Evolutionary conservation across 768 basidiomycete genomes (phyloP).

Genomic region (Russula sp.): DNA sequence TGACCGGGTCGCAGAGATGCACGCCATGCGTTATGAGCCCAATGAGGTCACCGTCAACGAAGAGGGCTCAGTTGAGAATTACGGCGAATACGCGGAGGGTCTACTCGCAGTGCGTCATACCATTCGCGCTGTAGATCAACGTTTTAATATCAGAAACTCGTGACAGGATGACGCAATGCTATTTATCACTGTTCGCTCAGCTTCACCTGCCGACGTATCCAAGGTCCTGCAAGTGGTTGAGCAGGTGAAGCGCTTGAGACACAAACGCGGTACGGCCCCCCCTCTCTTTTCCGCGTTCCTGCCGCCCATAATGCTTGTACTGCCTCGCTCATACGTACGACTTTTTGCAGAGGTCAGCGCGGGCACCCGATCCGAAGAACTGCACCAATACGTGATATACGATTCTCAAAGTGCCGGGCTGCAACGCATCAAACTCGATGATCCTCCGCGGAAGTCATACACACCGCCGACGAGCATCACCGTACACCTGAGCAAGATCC

Average conservation of each 20-base stretch:
- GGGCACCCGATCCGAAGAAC: constrained; percentile 46
- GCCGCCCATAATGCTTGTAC: too few species aligned
- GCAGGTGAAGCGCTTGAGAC: constrained; percentile 64
- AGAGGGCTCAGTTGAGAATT: constrained; percentile 58
- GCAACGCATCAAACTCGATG: constrained; percentile 59
- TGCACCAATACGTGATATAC: constrained; percentile 73
- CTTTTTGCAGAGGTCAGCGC: neutral
- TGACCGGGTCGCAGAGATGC: constrained; percentile 66
- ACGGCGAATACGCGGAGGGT: constrained; percentile 57
- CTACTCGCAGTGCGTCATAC: constrained; percentile 47
- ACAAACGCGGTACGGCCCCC: constrained; percentile 54
- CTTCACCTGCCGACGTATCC: constrained; percentile 54
- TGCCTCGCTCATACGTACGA: neutral
- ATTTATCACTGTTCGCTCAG: constrained; percentile 66
- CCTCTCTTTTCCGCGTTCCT: neutral
- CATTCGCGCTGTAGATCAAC: too few species aligned
- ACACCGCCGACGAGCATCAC: constrained; percentile 59
- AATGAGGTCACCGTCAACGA: constrained; percentile 69
- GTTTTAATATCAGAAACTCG: neutral
- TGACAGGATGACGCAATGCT: constrained; percentile 71
- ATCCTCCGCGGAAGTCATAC: constrained; percentile 38
- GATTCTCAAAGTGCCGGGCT: constrained; percentile 45
- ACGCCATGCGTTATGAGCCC: constrained; percentile 56
- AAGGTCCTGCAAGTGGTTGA: constrained; percentile 79
- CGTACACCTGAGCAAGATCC: constrained; percentile 78